A percentile compares a stretch with the other conserved stretches of the same genome.
phyloP scores from a whole-genome alignment of 805 yeast genomes.

The Hanseniaspora thailandica region DNA sequence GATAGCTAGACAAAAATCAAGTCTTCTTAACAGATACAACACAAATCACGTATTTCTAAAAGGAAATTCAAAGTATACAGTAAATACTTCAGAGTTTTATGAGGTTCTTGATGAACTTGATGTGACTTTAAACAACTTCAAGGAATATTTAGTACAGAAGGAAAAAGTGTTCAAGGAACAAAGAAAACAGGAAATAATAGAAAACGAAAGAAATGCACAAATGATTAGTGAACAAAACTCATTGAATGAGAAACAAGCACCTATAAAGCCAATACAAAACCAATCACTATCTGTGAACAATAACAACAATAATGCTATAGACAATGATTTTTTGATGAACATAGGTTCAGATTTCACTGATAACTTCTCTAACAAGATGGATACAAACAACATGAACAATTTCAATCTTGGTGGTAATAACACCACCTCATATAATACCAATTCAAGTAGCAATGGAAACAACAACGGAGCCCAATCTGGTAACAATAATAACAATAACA shows the following conservation, averaged over 20 bases:
- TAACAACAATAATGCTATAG: not conserved
- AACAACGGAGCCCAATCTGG: not conserved
- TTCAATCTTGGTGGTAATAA: not conserved
- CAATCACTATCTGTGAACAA: not conserved
- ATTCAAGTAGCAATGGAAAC: not conserved
- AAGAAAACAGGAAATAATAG: constrained; percentile 3
- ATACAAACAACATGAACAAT: not conserved
- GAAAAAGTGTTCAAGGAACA: constrained; percentile 4
- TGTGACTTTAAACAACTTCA: constrained; percentile 7
- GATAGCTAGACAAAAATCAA: constrained; percentile 2
- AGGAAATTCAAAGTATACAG: not conserved
- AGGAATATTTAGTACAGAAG: not conserved
- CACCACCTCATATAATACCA: not conserved
- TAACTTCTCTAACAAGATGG: constrained; percentile 4
- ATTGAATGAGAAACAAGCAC: not conserved
- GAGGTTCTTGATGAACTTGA: constrained; percentile 3
- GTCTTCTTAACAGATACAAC: constrained; percentile 10
- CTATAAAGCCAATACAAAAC: not conserved
- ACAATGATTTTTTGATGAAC: not conserved
- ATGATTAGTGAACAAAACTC: not conserved
- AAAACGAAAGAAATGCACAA: not conserved
- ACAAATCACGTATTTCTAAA: constrained; percentile 1
- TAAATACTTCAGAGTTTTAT: constrained; percentile 6
- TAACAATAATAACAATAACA: not conserved
- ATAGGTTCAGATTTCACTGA: not conserved